Evolutionary conservation across 2,329 filamentous ascomycete species (phyloP), one percentile per base, ranked within the genome.

Genomic region (Cyphellophora europaea): DNA sequence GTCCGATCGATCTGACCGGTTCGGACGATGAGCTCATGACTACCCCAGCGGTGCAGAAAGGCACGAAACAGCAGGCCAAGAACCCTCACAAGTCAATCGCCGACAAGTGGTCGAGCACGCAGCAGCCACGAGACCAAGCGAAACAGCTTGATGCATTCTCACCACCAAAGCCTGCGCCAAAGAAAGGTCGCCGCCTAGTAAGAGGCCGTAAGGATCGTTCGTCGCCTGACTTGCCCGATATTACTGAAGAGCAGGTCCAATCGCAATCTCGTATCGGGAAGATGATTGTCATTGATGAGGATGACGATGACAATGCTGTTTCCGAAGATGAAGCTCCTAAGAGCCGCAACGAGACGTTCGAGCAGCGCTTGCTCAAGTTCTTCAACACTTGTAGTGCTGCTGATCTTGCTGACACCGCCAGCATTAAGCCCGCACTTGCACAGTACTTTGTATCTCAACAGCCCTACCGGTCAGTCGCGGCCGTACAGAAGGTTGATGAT

Each of bases 331-430:
- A 11, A 11, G 21, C n/a, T 25, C 8, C n/a, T 8, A 8, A 25
- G 8, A n/a, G n/a, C 8, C 21, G 8, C 15, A 32, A 36, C n/a
- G 28, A 21, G 6, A 35, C 37, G 4, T 54, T 74, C 27, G 67
- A 75, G 18, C 52, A 51, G 4, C 70, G 70, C 36, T 73, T 95
- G 5, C 65, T 96, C 17, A 71, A 77, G 5, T 93, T 87, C 51
- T 78, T 98, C 57, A 96, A 96, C 52, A 76, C 69, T 0, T 91
- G 84, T 54, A 75, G 77, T 4, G 63, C 75, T 6, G 72, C 79
- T 21, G 84, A 89, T 38, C 72, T 98, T 27, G 75, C 82, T 2
- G 88, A 93, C 47, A 79, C 95, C 41, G 85, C 85, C 1, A 79
- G 78, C 19, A 77, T 82, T 40, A 79, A 81, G 21, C 72, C 81